Conservation (phyloP, 176 grass and related monocot species). For the Triticum aestivum region DNA sequence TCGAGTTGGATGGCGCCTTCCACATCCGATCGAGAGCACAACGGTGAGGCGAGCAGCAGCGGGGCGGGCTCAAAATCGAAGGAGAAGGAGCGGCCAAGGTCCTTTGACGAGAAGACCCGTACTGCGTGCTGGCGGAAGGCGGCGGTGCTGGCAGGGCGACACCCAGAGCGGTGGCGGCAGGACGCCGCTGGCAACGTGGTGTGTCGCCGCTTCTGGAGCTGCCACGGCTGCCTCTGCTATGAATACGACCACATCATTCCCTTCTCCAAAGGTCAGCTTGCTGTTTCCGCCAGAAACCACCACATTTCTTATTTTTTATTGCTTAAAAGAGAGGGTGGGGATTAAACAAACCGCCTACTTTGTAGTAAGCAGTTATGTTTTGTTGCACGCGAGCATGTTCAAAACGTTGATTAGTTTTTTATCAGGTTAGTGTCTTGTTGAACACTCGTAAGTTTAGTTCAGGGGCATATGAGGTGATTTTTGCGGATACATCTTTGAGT, state of each 20-base stretch:
- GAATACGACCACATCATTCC: constrained; percentile 92
- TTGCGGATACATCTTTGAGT: neutral
- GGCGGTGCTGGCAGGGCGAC: constrained; percentile 55
- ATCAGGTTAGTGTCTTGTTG: neutral
- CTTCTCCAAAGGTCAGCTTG: constrained; percentile 67
- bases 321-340: neutral
- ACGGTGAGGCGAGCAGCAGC: constrained; percentile 12
- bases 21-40: constrained; percentile 32
- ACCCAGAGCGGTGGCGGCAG: constrained; percentile 75
- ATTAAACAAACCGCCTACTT: neutral
- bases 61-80: constrained; percentile 1
- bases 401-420: neutral
- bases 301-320: neutral
- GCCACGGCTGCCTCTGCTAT: constrained; percentile 91
- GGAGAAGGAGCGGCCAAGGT: constrained; percentile 53
- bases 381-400: neutral
- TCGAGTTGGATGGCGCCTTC: constrained; percentile 35
- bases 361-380: neutral
- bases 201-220: constrained; percentile 83
- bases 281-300: neutral
- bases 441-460: neutral
- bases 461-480: neutral
- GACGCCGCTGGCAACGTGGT: constrained; percentile 78
- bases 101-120: constrained; percentile 71
- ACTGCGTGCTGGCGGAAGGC: constrained; percentile 79